These are phyloP conservation scores for Serendipita sp. DNA, from an alignment of 768 basidiomycete species.

Conservation along the genomic window DNA sequence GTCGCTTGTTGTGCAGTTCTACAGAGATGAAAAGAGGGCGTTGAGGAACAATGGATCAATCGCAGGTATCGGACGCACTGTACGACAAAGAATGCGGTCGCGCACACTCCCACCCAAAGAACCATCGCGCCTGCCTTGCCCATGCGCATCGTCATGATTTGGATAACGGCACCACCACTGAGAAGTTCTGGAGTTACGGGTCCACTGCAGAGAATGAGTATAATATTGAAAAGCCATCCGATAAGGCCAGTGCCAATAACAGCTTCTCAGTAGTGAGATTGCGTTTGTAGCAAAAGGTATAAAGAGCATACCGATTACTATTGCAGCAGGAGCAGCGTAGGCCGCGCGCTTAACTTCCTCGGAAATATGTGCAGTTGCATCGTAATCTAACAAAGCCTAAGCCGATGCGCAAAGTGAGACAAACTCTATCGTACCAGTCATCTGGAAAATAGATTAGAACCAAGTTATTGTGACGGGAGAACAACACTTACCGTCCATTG, in stretches of 20 bases:
- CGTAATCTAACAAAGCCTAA: constrained; percentile 41
- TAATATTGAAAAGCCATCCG: constrained; percentile 80
- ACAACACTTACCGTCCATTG: constrained; percentile 40
- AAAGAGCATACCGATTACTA: background rate
- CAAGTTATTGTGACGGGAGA: background rate
- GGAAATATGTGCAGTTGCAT: constrained; percentile 68
- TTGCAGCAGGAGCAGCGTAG: constrained; percentile 38
- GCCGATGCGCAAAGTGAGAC: background rate
- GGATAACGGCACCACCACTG: constrained; percentile 6
- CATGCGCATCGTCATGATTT: constrained; percentile 65
- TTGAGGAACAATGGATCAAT: too few relatives aligned
- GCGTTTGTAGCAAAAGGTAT: constrained; percentile 10
- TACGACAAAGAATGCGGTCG: constrained; percentile 76
- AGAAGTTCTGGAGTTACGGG: constrained; percentile 35
- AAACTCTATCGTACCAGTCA: constrained; percentile 3
- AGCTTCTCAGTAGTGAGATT: constrained; percentile 13
- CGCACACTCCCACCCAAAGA: constrained; percentile 73
- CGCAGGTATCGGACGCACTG: constrained; percentile 38
- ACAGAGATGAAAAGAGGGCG: constrained; percentile 2
- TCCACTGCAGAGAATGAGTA: constrained; percentile 71
- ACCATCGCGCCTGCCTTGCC: constrained; percentile 61
- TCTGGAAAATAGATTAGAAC: constrained; percentile 4
- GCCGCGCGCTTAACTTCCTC: constrained; percentile 72
- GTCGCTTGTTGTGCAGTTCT: constrained; percentile 55
- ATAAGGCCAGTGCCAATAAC: constrained; percentile 63